Evolutionary conservation across 2,329 filamentous ascomycete genomes (phyloP), one percentile per base, ranked within the genome.

Genomic region (Monosporascus sp.): DNA sequence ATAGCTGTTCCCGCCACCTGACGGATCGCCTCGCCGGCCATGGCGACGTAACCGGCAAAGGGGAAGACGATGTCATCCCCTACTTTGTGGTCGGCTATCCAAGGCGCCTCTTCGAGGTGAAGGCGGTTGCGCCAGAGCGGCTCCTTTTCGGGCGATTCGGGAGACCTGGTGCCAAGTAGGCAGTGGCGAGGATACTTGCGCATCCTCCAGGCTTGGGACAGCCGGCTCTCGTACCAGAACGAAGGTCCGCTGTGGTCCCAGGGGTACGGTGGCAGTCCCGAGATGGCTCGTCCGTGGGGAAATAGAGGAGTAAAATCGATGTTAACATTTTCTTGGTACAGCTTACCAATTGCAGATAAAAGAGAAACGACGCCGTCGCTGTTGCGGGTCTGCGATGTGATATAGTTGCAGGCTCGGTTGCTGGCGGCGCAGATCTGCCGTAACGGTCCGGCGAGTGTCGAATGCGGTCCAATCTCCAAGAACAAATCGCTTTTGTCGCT

Each of bases 71-170:
- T 70, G 47, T 74, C 67, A 60, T 67, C 73, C 50, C 73, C 69
- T 65, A 75, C 69, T 41, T 63, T 53, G 62, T 76, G 74, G 56
- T 74, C 72, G 46, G 71, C 62, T 7, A 72, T 67, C 27, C 76
- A 76, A 27, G 77, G 68, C 1, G 50, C 46, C n/a, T 60, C 51
- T 1, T 36, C 18, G 14, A 54, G 36, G 14, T 48, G 36, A 22
- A 59, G 20, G n/a, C 55, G 48, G 22, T 54, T 56, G 8, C 58
- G 47, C 58, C 58, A 60, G 11, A 46, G 43, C 43, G 43, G 43
- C 43, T 46, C 43, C 24, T 46, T 31, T 15, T 46, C 43, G 22
- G 43, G 43, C 43, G 43, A 46, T 22, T 46, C 43, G n/a, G 43
- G 43, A 3, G 43, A 46, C 22, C 43, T 14, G 7, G n/a, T 8